Conservation (phyloP, 306 rosid genomes). For the Prunus mongolica region DNA sequence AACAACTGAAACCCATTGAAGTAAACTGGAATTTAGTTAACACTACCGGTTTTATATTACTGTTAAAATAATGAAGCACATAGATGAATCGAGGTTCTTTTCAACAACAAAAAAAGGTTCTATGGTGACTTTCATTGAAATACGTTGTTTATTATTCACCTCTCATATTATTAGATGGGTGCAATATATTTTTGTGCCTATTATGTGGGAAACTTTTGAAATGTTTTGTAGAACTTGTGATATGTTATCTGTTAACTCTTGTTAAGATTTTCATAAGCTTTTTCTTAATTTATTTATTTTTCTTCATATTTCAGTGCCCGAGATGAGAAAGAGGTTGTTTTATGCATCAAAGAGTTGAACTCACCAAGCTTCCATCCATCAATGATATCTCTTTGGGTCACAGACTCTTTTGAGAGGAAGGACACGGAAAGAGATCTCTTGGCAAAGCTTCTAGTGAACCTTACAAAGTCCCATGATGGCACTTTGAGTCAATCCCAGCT, state of each 20-base stretch:
- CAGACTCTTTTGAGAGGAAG: constrained; percentile 82
- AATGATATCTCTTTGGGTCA: constrained; percentile 79
- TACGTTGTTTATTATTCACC: background rate
- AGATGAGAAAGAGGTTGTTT: constrained; percentile 67
- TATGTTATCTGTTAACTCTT: background rate
- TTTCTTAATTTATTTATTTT: background rate
- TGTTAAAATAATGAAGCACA: background rate
- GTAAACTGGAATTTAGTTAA: background rate
- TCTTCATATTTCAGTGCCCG: constrained; percentile 57
- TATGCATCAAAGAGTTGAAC: constrained; percentile 68
- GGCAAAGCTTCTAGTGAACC: constrained; percentile 59
- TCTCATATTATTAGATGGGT: background rate
- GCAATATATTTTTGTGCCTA: background rate
- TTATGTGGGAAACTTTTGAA: background rate
- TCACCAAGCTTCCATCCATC: constrained; percentile 80
- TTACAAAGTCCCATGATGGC: constrained; percentile 48
- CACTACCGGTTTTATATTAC: background rate
- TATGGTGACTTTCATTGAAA: background rate
- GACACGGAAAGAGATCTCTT: constrained; percentile 69
- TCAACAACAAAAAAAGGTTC: no score
- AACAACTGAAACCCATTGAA: no score
- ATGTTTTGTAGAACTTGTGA: background rate
- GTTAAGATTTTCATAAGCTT: background rate
- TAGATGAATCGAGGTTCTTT: background rate
- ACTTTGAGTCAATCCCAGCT: constrained; percentile 59